phyloP scores from a whole-genome alignment of 805 yeast species.

The Cyberlindnera xylosilytica region DNA sequence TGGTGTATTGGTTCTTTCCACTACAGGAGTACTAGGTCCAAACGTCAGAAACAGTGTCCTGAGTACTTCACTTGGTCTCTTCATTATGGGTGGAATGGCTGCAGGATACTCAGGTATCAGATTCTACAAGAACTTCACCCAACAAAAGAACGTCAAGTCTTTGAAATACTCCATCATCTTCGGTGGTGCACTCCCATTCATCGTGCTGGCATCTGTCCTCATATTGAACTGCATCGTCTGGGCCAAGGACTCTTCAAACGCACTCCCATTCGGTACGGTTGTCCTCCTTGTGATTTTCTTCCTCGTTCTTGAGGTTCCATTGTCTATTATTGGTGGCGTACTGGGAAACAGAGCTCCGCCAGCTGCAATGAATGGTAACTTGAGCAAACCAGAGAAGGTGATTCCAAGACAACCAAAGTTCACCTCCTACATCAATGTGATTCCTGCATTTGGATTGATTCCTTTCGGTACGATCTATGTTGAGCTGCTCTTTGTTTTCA shows the following conservation, averaged over 20 bases:
- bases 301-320: conserved; percentile 66
- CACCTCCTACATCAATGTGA: conserved; percentile 22
- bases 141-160: conserved; percentile 21
- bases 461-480: conserved; percentile 83
- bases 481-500: conserved; percentile 68
- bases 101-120: conserved; percentile 73
- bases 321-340: conserved; percentile 71
- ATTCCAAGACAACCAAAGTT: conserved; percentile 37
- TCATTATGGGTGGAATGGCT: conserved; percentile 67
- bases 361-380: conserved; percentile 14
- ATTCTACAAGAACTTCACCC: conserved; percentile 53
- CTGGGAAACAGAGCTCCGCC: conserved; percentile 38
- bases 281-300: conserved; percentile 56
- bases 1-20: conserved; percentile 56
- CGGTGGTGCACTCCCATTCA: conserved; percentile 47
- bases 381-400: conserved; percentile 20
- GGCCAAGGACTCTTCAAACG: conserved; percentile 71
- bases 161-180: conserved; percentile 37
- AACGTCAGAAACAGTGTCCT: conserved; percentile 66
- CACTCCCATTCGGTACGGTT: conserved; percentile 77
- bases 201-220: conserved; percentile 47
- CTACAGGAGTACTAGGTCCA: conserved; percentile 59
- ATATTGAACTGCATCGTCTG: conserved; percentile 67
- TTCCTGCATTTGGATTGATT: conserved; percentile 59
- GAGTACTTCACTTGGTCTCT: conserved; percentile 54